Conservation (phyloP, 108 stramenopile species). For the Cylindrotheca closterium region DNA sequence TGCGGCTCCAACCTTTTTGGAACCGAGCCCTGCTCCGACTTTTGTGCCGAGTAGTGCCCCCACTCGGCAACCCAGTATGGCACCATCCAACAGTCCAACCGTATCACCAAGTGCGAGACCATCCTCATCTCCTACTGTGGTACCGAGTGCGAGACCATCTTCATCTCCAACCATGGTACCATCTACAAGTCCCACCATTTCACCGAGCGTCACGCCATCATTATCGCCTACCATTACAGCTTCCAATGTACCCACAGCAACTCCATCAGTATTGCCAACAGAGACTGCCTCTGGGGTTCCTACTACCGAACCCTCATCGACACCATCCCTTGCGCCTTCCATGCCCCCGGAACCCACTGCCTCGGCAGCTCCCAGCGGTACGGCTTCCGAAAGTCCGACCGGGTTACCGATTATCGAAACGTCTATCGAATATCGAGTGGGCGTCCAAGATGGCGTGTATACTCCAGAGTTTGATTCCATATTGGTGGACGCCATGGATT, state of each 20-base stretch:
- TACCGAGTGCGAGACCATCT: neutral
- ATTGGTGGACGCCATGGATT: conserved; percentile 34
- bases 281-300: conserved; percentile 3
- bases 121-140: conserved; percentile 1
- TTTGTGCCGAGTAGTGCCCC: neutral
- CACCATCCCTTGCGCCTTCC: conserved; percentile 16
- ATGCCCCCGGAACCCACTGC: neutral
- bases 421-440: conserved; percentile 3
- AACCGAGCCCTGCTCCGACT: conserved; percentile 14
- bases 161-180: conserved; percentile 10
- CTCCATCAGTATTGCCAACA: conserved; percentile 15
- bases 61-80: conserved; percentile 7
- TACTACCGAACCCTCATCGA: conserved; percentile 1
- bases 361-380: neutral
- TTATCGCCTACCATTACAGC: conserved; percentile 5
- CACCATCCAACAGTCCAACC: conserved; percentile 16
- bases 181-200: conserved; percentile 7
- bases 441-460: neutral
- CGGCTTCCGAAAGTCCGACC: neutral
- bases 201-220: conserved; percentile 11
- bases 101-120: conserved; percentile 1
- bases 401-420: conserved; percentile 8
- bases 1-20: conserved; percentile 6
- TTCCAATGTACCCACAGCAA: neutral
- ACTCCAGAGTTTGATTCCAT: neutral